A percentile compares a stretch with the other conserved stretches of the same genome.
phyloP scores from a whole-genome alignment of 164 flowering plant species.

The Dillenia suffruticosa region DNA sequence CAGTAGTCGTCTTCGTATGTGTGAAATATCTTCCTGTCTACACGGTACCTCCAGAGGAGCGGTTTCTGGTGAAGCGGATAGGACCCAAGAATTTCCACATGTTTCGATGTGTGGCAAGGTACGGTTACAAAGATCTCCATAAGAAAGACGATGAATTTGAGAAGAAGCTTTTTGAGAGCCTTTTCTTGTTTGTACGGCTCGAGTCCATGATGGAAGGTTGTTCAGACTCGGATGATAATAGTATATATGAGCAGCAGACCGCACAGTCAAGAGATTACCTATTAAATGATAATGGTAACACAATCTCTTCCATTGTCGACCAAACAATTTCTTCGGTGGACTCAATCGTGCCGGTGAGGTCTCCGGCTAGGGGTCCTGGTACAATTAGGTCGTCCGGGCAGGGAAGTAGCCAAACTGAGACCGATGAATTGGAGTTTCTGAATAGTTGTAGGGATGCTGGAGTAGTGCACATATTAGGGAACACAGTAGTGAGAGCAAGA shows the following conservation, averaged over 20 bases:
- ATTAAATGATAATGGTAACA: conserved; percentile 28
- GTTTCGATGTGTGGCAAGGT: conserved; percentile 96
- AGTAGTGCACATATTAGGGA: conserved; percentile 91
- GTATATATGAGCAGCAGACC: conserved; percentile 58
- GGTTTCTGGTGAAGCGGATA: conserved; percentile 84
- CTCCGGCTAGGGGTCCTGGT: conserved; percentile 24
- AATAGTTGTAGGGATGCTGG: conserved; percentile 81
- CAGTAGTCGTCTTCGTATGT: conserved; percentile 87
- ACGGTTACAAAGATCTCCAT: conserved; percentile 95
- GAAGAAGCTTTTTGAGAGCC: conserved; percentile 74
- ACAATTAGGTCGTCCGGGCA: conserved; percentile 37
- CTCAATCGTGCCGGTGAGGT: conserved; percentile 51
- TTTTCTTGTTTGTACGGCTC: conserved; percentile 69
- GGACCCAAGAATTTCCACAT: conserved; percentile 92
- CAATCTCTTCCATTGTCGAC: conserved; percentile 33
- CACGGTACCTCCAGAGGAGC: conserved; percentile 84
- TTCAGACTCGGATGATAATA: conserved; percentile 73
- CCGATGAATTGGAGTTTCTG: conserved; percentile 74
- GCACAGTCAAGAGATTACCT: conserved; percentile 36
- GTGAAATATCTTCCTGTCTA: conserved; percentile 96
- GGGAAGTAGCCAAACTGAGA: conserved; percentile 45
- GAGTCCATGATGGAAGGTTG: conserved; percentile 96
- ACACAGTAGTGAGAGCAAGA: conserved; percentile 76
- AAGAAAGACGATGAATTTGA: conserved; percentile 94
- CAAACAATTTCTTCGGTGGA: conserved; percentile 51